Conservation (phyloP, 768 basidiomycete genomes). For the Termitomyces sp. region DNA sequence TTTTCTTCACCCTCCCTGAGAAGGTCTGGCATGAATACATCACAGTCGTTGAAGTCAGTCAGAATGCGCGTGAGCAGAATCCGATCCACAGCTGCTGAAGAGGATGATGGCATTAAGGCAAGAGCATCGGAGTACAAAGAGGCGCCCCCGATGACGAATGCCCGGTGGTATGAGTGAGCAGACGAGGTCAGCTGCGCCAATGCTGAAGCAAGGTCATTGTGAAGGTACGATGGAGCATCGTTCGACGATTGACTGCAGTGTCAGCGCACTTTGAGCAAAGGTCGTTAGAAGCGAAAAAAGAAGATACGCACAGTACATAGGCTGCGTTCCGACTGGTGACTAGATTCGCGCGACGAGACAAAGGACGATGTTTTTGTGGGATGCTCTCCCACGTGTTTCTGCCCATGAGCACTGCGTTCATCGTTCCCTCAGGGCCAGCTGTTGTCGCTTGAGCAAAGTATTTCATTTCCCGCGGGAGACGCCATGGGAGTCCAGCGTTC, state of each 20-base stretch:
- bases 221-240: slow-evolving; percentile 27
- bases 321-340: slow-evolving; percentile 60
- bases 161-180: slow-evolving; percentile 38
- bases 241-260: slow-evolving; percentile 8
- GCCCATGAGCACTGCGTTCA: slow-evolving; percentile 90
- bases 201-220: slow-evolving; percentile 37
- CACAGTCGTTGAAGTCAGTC: slow-evolving; percentile 77
- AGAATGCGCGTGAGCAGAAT: slow-evolving; percentile 81
- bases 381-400: slow-evolving; percentile 98
- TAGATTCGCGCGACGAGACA: slow-evolving; percentile 70
- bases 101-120: slow-evolving; percentile 26
- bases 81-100: slow-evolving; percentile 56
- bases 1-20: slow-evolving; percentile 31
- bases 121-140: slow-evolving; percentile 74
- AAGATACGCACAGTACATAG: slow-evolving; percentile 54
- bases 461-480: slow-evolving; percentile 80
- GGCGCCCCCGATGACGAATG: slow-evolving; percentile 92
- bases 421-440: slow-evolving; percentile 41
- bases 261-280: background rate
- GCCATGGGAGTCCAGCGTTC: slow-evolving; percentile 78
- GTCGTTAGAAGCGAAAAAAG: background rate
- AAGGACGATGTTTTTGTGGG: slow-evolving; percentile 75
- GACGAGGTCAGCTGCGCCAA: slow-evolving; percentile 21
- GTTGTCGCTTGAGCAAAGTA: slow-evolving; percentile 86
- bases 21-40: slow-evolving; percentile 83